A percentile compares a stretch with the other conserved stretches of the same genome.
Conservation (phyloP, 148 eudicot genomes). For the Rhododendron vialii region DNA sequence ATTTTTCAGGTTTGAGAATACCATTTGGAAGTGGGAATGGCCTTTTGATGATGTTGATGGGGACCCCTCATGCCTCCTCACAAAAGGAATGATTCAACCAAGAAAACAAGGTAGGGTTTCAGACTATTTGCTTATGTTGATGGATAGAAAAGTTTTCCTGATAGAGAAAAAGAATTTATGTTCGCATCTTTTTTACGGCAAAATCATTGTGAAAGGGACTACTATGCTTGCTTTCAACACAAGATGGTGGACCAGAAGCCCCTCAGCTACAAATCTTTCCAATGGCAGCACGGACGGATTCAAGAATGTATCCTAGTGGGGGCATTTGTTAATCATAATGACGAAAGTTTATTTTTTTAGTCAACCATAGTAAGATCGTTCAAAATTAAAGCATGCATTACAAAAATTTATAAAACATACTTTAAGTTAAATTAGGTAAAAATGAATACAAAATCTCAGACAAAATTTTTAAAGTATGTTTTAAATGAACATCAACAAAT, state of each 20-base stretch:
- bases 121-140: neutral
- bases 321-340: too few relatives aligned
- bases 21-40: neutral
- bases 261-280: neutral
- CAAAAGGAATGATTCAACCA: neutral
- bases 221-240: slow-evolving; percentile 4
- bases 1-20: neutral
- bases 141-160: neutral
- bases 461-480: too few relatives aligned
- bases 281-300: neutral
- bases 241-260: neutral
- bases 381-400: too few relatives aligned
- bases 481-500: too few relatives aligned
- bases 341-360: too few relatives aligned
- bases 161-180: neutral
- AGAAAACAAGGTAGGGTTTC: neutral
- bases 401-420: too few relatives aligned
- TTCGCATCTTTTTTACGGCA: neutral
- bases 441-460: too few relatives aligned
- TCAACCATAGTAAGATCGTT: too few relatives aligned
- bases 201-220: slow-evolving; percentile 13
- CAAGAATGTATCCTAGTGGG: too few relatives aligned
- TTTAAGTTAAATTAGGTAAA: too few relatives aligned
- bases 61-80: slow-evolving; percentile 3
- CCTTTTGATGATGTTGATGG: neutral